Percentiles rank a stretch among this genome's conserved stretches.
Conservation (phyloP, 2,329 filamentous ascomycete species). For the Calonectria hawksworthii region DNA sequence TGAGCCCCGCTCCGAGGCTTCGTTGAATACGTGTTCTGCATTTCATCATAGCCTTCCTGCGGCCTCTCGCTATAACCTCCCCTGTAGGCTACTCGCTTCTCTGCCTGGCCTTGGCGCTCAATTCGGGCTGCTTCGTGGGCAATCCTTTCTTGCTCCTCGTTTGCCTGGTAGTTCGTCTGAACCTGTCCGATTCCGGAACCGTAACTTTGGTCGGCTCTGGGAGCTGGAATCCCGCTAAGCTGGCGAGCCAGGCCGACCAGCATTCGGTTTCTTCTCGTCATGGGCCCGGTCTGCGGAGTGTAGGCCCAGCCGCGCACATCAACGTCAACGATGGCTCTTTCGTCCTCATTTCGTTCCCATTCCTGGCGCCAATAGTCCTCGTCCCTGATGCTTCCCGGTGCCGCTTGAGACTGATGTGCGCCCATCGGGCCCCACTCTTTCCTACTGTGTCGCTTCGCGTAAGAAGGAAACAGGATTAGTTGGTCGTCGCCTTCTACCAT, state of each 20-base stretch:
- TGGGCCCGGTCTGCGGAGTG: constrained; percentile 84
- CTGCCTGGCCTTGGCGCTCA: constrained; percentile 77
- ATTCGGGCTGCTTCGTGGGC: constrained; percentile 83
- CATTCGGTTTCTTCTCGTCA: constrained; percentile 89
- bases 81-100: constrained; percentile 77
- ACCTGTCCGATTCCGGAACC: constrained; percentile 36
- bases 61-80: constrained; percentile 82
- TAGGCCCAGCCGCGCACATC: constrained; percentile 98
- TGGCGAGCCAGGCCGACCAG: constrained; percentile 89
- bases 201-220: constrained; percentile 58
- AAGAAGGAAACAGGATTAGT: constrained; percentile 95
- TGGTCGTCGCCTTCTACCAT: constrained; percentile 86
- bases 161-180: constrained; percentile 48
- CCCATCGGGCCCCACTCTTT: constrained; percentile 53
- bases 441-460: constrained; percentile 81
- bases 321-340: constrained; percentile 90
- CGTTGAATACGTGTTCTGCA: constrained; percentile 48
- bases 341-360: constrained; percentile 85
- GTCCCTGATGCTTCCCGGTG: constrained; percentile 65
- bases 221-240: constrained; percentile 86
- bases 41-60: constrained; percentile 58
- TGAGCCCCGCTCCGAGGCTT: constrained; percentile 50
- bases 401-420: constrained; percentile 47
- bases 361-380: constrained; percentile 83
- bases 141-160: constrained; percentile 76